Conservation (phyloP, 179 eudicot species). For the Silene vulgaris region DNA sequence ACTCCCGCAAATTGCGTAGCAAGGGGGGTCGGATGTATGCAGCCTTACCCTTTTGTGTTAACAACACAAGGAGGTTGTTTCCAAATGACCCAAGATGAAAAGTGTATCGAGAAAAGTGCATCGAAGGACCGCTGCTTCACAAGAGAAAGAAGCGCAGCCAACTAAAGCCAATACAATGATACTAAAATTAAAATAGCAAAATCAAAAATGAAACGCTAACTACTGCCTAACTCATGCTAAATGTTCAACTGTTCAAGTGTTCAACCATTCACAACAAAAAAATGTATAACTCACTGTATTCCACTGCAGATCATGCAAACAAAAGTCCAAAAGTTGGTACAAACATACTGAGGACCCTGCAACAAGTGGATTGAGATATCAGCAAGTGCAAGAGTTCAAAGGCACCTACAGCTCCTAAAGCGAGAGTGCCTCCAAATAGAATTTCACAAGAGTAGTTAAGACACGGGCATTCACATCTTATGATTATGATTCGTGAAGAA, state of each 20-base stretch:
- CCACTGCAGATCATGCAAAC: conserved; percentile 86
- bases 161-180: background rate
- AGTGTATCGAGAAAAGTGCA: too few relatives aligned
- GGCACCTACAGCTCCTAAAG: background rate
- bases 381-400: background rate
- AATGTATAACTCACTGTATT: conserved; percentile 64
- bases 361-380: conserved; percentile 5
- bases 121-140: too few relatives aligned
- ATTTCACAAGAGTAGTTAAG: background rate
- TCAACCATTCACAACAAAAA: background rate
- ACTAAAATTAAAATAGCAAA: background rate
- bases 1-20: too few relatives aligned
- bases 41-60: too few relatives aligned
- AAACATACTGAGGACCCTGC: conserved; percentile 98
- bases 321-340: conserved; percentile 85
- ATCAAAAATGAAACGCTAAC: background rate
- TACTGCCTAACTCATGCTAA: conserved; percentile 1
- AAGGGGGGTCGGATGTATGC: too few relatives aligned
- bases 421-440: background rate
- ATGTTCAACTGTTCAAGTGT: background rate
- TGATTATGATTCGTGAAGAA: background rate
- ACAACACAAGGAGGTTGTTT: too few relatives aligned
- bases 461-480: background rate
- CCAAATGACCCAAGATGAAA: too few relatives aligned
- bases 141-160: too few relatives aligned